Evolutionary conservation across 2,329 filamentous ascomycete genomes (phyloP).

Genomic region (Diplodia corticola): DNA sequence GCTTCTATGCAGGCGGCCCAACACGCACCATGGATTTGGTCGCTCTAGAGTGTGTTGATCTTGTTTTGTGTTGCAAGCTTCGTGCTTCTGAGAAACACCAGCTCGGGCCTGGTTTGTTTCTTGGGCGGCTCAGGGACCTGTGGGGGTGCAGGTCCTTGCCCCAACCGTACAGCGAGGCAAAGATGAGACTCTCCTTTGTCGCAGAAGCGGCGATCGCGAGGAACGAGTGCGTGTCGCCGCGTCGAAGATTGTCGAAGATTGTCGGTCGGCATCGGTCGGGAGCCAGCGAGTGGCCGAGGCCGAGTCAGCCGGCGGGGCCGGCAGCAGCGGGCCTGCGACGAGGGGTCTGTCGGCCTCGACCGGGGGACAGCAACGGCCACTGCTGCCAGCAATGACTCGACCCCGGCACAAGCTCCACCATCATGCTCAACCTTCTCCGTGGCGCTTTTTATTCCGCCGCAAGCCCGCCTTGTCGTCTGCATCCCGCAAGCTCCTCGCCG

Average conservation of each 20-base stretch:
- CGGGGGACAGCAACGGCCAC: slow-evolving; percentile 7
- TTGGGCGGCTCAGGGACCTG: neutral
- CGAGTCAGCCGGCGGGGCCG: neutral
- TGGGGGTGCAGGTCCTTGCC: neutral
- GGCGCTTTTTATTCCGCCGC: neutral
- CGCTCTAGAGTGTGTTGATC: neutral
- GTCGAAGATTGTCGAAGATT: neutral
- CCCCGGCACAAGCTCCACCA: neutral
- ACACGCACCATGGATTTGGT: neutral
- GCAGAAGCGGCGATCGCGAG: neutral
- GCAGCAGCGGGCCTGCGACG: neutral
- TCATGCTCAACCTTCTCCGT: neutral
- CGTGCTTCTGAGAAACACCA: neutral
- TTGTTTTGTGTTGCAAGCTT: neutral
- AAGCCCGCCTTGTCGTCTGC: neutral
- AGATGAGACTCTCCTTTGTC: neutral
- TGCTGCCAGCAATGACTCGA: slow-evolving; percentile 7
- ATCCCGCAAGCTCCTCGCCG: neutral
- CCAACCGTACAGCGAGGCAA: neutral
- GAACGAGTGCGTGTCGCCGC: neutral
- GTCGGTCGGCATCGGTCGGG: neutral
- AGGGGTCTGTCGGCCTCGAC: slow-evolving; percentile 6
- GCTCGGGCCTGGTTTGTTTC: neutral
- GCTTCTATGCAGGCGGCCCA: neutral
- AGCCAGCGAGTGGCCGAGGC: slow-evolving; percentile 1